Evolutionary conservation across 148 eudicot species (phyloP).

Genomic region (Diospyros kaki): DNA sequence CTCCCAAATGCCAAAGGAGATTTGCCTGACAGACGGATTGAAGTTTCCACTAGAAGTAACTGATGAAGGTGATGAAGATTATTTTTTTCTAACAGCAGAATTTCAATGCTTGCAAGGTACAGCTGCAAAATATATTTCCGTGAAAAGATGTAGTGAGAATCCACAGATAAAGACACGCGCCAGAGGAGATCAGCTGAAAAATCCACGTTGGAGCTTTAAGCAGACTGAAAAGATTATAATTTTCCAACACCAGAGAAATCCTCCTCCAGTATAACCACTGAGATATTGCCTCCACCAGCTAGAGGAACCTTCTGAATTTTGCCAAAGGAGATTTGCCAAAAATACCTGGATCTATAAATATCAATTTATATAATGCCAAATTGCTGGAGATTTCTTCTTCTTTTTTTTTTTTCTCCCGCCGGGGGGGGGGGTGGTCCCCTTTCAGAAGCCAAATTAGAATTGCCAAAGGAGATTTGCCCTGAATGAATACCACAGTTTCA

Average conservation of each 20-base stretch:
- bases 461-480: slow-evolving; percentile 67
- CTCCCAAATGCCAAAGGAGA: slow-evolving; percentile 64
- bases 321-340: slow-evolving; percentile 83
- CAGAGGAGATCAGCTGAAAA: slow-evolving; percentile 30
- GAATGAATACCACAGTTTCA: slow-evolving; percentile 18
- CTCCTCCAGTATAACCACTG: slow-evolving; percentile 7
- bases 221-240: slow-evolving; percentile 9
- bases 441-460: background rate
- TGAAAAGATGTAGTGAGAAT: background rate
- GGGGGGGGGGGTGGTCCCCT: too few relatives aligned
- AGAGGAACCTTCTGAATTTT: slow-evolving; percentile 12
- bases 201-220: slow-evolving; percentile 1
- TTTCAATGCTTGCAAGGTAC: background rate
- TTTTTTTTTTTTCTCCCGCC: background rate
- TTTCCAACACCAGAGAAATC: slow-evolving; percentile 6
- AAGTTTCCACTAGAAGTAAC: slow-evolving; percentile 13
- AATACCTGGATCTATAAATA: slow-evolving; percentile 24
- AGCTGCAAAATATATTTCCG: slow-evolving; percentile 3
- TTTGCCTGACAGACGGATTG: slow-evolving; percentile 40
- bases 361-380: background rate
- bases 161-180: slow-evolving; percentile 12
- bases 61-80: background rate
- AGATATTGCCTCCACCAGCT: background rate
- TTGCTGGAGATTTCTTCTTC: background rate
- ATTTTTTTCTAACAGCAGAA: background rate